Evolutionary conservation across 345 rosid genomes (phyloP).

Genomic region (Isatis tinctoria): DNA sequence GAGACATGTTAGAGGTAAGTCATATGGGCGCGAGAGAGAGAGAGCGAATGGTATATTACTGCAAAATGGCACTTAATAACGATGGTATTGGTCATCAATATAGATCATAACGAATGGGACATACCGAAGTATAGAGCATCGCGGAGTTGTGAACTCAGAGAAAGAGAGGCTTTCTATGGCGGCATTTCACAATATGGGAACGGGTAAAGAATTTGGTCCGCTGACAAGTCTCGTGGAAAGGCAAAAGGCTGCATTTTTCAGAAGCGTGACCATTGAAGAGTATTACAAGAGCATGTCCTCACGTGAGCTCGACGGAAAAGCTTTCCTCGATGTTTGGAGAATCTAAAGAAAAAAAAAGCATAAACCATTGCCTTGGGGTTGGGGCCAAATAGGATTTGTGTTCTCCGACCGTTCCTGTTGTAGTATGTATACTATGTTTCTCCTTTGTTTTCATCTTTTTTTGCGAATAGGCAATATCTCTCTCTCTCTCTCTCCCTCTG

Average conservation of each 20-base stretch:
- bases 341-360: background rate
- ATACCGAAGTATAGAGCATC: slow-evolving; percentile 39
- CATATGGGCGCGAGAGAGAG: background rate
- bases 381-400: background rate
- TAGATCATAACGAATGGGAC: slow-evolving; percentile 41
- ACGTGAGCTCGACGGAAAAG: slow-evolving; percentile 13
- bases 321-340: slow-evolving; percentile 27
- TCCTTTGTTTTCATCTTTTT: background rate
- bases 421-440: background rate
- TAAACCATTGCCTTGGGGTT: background rate
- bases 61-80: background rate
- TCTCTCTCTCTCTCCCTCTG: background rate
- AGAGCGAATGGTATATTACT: background rate
- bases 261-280: slow-evolving; percentile 4
- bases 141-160: slow-evolving; percentile 28
- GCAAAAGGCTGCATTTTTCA: slow-evolving; percentile 25
- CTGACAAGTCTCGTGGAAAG: slow-evolving; percentile 21
- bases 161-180: slow-evolving; percentile 40
- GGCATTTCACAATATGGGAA: slow-evolving; percentile 15
- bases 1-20: slow-evolving; percentile 21
- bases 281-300: slow-evolving; percentile 9
- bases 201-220: slow-evolving; percentile 31
- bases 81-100: background rate
- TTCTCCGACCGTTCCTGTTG: background rate
- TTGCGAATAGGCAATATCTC: too few species aligned